Conservation (phyloP, 768 basidiomycete genomes). For the Suillus hirtellus region DNA sequence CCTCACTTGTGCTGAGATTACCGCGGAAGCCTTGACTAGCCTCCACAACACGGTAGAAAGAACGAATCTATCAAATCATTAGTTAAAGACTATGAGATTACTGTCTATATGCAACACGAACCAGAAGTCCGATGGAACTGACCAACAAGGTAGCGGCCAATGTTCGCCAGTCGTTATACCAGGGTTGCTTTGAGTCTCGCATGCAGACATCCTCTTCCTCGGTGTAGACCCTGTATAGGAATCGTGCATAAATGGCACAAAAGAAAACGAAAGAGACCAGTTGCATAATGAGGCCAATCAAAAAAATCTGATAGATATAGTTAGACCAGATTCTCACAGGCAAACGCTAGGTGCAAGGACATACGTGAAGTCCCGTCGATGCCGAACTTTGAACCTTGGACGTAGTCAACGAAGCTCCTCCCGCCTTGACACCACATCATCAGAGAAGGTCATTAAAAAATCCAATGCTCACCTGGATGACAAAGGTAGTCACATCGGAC, state of each 20-base stretch:
- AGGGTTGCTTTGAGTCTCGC: slow-evolving; percentile 37
- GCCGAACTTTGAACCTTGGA: slow-evolving; percentile 35
- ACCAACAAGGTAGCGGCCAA: slow-evolving; percentile 51
- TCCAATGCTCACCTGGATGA: slow-evolving; percentile 50
- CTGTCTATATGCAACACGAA: slow-evolving; percentile 31
- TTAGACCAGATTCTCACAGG: neutral
- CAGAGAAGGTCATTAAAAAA: neutral
- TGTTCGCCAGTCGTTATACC: slow-evolving; percentile 60
- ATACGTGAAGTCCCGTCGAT: slow-evolving; percentile 37
- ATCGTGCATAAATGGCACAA: slow-evolving; percentile 45
- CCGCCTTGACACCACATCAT: slow-evolving; percentile 35
- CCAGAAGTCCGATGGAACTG: slow-evolving; percentile 65
- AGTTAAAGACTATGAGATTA: too few species aligned
- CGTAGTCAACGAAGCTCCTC: slow-evolving; percentile 48
- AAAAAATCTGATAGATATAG: slow-evolving; percentile 46
- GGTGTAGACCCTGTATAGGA: slow-evolving; percentile 48
- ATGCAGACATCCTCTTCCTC: slow-evolving; percentile 43
- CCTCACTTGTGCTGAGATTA: slow-evolving; percentile 56
- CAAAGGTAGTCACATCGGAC: slow-evolving; percentile 65
- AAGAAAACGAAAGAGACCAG: slow-evolving; percentile 54
- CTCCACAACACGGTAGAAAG: slow-evolving; percentile 61
- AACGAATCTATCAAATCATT: slow-evolving; percentile 52
- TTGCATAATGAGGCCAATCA: slow-evolving; percentile 58
- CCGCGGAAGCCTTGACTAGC: slow-evolving; percentile 67
- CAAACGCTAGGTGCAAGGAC: slow-evolving; percentile 16